Evolutionary conservation across 1,284 basidiomycete genomes (phyloP).

Genomic region (Puccinia sorghi): DNA sequence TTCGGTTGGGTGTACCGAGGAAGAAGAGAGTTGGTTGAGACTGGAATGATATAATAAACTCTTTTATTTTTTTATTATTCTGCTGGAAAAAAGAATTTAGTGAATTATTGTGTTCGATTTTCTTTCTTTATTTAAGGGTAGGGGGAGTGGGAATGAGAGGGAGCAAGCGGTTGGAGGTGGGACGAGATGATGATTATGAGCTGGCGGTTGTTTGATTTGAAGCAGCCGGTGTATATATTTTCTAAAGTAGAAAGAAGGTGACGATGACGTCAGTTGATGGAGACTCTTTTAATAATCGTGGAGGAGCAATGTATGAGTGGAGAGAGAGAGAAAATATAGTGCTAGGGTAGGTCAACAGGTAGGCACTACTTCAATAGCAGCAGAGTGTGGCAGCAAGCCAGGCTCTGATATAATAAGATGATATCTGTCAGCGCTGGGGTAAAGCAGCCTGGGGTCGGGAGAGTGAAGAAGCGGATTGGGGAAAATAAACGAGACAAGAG

Average conservation of each 20-base stretch:
- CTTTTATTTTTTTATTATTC: too few relatives aligned
- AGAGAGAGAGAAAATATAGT: not conserved
- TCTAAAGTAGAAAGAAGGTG: not conserved
- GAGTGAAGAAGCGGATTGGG: not conserved
- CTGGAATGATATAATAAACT: too few relatives aligned
- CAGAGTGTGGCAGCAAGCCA: not conserved
- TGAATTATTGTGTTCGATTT: too few relatives aligned
- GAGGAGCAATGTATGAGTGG: not conserved
- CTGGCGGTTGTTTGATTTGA: not conserved
- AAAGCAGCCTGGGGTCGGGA: constrained; percentile 3
- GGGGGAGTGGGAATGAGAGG: too few relatives aligned
- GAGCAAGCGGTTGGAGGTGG: not conserved
- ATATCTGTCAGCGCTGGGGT: not conserved
- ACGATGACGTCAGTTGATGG: constrained; percentile 10
- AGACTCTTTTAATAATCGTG: not conserved
- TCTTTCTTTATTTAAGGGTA: too few relatives aligned
- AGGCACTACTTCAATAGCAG: not conserved
- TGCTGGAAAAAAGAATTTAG: too few relatives aligned
- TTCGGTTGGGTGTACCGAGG: not conserved
- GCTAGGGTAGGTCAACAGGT: not conserved
- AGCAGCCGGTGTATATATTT: not conserved
- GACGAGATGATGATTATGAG: not conserved
- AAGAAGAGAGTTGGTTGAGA: not conserved
- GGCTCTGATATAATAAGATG: not conserved
- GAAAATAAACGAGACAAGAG: not conserved